Evolutionary conservation across 2,329 filamentous ascomycete genomes (phyloP), one percentile per base, ranked within the genome.

Genomic region (Fusarium xylarioides): DNA sequence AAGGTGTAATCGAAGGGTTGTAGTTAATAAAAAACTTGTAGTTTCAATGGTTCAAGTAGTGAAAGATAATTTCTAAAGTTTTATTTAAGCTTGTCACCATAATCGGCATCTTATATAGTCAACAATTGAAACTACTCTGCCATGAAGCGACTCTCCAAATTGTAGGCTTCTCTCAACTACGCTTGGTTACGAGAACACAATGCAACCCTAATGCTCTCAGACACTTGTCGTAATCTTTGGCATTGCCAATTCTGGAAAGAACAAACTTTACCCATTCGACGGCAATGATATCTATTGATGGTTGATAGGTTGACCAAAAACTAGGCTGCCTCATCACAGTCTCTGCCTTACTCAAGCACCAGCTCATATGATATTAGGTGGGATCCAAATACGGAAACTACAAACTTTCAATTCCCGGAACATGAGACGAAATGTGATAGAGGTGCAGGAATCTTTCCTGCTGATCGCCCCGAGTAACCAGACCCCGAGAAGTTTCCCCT

Each of bases 211-310:
- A 30, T 21, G 16, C 7, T 43, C 42, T 37, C 4, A 49, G 11
- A 18, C 35, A 30, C 3, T 1, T 11, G 11, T 11, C 19, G 5
- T 14, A 21, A 38, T 46, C 21, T 50, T 61, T 61, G 44, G 23
- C 2, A 61, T 63, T 50, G 30, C 61, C 21, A 30, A 21, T 61
- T 43, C 19, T 21, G 44, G 61, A 43, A 10, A 63, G 34, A 26
- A 37, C 43, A 63, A 63, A 43, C 30, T 60, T 23, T n/a, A 12
- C 6, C 1, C 15, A 23, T 12, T 4, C 3, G 19, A 35, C 11
- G n/a, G 60, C 18, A 40, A 19, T 43, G 2, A 12, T 11, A 19
- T 35, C 10, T 21, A 11, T 21, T 11, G 37, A 19, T 5, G 23
- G 10, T 21, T 15, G 11, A 42, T 21, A 21, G 19, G 16, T 18